Base-by-base conservation (phyloP, 2,329 filamentous ascomycete species). In the Sordariomycetes sp. region DNA sequence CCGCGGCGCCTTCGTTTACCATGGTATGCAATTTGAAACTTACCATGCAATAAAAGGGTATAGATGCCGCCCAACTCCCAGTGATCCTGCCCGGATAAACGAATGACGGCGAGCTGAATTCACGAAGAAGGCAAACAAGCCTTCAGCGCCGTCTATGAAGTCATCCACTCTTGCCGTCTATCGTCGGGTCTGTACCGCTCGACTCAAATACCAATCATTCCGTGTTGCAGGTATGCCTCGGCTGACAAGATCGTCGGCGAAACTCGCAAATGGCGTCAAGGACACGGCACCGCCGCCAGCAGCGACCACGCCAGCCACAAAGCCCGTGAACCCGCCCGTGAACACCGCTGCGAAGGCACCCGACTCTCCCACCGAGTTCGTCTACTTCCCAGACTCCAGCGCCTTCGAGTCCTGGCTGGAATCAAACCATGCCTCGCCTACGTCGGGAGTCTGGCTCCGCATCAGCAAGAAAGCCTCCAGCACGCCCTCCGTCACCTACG, bases 401-500 rank as follows among this genome's bases (percentile, higher is more conserved):
- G 67, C 65, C 3, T 72, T 73, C 59, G 69, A 72, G 55, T 54
- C 63, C 24, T 77, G 75, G 68, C 71, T 79, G n/a, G 65, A 71
- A 24, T 59, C 61, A 1, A 53, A 73, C 54, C 64, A 74, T 61
- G 35, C 63, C 7, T 68, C 66, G 1, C 58, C 65, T 0, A 56
- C 67, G 0, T 77, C 76, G 0, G 62, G 55, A 10, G 6, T 80
- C 57, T 77, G 78, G 70, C 68, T 81, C 18, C 72, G 76, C 55
- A 69, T 81, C 25, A 72, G 72, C 53, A 81, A 81, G 59, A 81
- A 79, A 59, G 59, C 66, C 22, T 72, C 73, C 1, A 65, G 67
- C 3, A 67, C 73, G n/a, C 61, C 70, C 1, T 77, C 77, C 0
- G 67, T 83, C 16, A 74, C 73, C 18, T 76, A 76, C 65, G 73